phyloP scores from a whole-genome alignment of 305 asterid genomes.

The Solanum aculeatissimum region DNA sequence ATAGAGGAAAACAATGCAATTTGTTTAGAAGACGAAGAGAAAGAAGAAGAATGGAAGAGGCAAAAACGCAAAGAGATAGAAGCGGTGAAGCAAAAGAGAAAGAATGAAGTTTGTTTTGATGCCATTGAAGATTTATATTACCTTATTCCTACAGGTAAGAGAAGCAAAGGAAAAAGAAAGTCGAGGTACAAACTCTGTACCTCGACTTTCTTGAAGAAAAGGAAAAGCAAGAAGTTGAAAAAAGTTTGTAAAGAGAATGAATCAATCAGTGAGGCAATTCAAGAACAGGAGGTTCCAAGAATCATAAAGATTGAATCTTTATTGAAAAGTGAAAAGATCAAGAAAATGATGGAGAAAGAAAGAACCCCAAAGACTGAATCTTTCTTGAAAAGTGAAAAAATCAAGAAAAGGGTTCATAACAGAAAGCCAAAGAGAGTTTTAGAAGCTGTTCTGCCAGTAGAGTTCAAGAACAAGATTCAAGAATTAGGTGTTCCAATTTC shows the following conservation, averaged over 20 bases:
- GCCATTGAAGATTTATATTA: not conserved
- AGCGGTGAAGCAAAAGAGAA: not conserved
- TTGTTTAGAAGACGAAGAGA: not conserved
- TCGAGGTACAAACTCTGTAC: not conserved
- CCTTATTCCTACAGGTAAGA: not conserved
- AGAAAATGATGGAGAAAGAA: too few species aligned
- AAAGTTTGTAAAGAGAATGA: not conserved
- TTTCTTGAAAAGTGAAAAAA: not conserved
- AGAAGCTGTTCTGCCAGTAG: not conserved
- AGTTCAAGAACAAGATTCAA: not conserved
- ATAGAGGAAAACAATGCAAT: not conserved
- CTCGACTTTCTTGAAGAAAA: not conserved
- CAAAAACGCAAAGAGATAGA: not conserved
- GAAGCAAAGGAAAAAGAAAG: not conserved
- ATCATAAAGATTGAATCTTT: not conserved
- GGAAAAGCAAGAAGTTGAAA: not conserved
- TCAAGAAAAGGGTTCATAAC: not conserved
- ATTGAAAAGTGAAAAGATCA: not conserved
- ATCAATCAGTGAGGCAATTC: not conserved
- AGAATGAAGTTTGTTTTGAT: not conserved
- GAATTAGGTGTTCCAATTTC: not conserved
- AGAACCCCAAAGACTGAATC: not conserved
- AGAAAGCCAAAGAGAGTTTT: not conserved
- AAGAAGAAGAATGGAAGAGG: too few species aligned
- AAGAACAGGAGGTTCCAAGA: not conserved